Base-by-base conservation (phyloP, 2,329 filamentous ascomycete genomes). In the Calonectria crousiana region DNA sequence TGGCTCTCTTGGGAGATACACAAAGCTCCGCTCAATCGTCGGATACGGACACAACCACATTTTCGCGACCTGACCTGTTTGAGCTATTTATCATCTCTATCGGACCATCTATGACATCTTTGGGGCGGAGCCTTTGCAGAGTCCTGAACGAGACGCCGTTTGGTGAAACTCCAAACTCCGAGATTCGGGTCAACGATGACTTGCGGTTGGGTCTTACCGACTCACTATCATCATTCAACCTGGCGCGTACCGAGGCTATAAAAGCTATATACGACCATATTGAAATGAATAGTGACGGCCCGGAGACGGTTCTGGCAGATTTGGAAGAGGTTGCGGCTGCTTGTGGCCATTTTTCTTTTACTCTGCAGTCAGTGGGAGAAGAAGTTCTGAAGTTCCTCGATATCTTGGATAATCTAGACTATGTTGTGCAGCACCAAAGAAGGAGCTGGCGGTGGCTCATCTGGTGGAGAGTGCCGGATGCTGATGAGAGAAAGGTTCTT, bases 321-420 rank as follows among this genome's bases (percentile, higher is more conserved):
- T 95, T 11, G 94, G 97, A 99, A 83, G 97, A 99, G 84, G 95
- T 98, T 3, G 95, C 96, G 26, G 96, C 97, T 13, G 97, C 96
- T 44, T 99, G 97, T 81, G 96, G 97, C 0, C 96, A 98, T 83
- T 99, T 98, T 81, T 96, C 94, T 79, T 98, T 97, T 82, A 97
- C 94, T 49, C 87, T 99, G 9, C 91, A 97, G 73, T 94, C 97
- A 74, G 96, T 98, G 80, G 96, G 95, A 0, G 95, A 98, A 81
- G 95, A 98, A 79, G 94, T 98, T 85, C 91, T 94, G 73, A 90
- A 90, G 5, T 96, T 98, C 78, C 85, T 99, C 16, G 92, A 95
- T 53, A 92, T 97, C 0, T 85, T 99, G 3, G 95, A 98, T 80
- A 94, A 98, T 36, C 85, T 98, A 18, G 95, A 97, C 81, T 90